Conservation (phyloP, 2,329 filamentous ascomycete species). For the Talaromyces sp. region DNA sequence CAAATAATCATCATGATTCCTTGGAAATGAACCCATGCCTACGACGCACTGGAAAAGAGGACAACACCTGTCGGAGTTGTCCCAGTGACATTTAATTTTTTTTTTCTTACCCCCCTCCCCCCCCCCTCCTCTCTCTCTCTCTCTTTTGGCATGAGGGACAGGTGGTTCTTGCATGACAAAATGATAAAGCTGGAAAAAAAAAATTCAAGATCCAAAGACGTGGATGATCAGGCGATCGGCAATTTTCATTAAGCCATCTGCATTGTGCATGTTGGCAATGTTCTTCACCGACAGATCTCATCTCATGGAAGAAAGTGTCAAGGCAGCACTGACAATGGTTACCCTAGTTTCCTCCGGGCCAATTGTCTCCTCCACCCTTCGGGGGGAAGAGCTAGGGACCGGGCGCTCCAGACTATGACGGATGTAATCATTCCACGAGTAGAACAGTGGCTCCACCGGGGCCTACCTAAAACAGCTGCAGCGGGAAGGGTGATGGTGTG, state of each 20-base stretch:
- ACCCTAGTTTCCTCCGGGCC: slow-evolving; percentile 1
- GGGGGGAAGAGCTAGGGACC: background rate
- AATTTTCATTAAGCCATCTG: slow-evolving; percentile 27
- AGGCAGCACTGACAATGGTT: slow-evolving; percentile 6
- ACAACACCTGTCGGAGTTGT: slow-evolving; percentile 18
- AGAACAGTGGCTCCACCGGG: slow-evolving; percentile 16
- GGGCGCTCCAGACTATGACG: slow-evolving; percentile 5
- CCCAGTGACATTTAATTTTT: slow-evolving; percentile 3
- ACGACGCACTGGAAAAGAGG: slow-evolving; percentile 11
- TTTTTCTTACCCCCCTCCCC: background rate
- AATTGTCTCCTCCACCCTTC: slow-evolving; percentile 5
- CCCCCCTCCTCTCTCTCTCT: background rate
- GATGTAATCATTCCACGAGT: slow-evolving; percentile 16
- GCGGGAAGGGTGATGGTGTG: slow-evolving; percentile 18
- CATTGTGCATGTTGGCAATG: slow-evolving; percentile 23
- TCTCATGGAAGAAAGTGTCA: slow-evolving; percentile 15
- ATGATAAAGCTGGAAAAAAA: too few relatives aligned
- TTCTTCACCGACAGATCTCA: slow-evolving; percentile 32
- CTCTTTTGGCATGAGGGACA: background rate
- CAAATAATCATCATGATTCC: slow-evolving; percentile 5
- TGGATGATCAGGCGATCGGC: slow-evolving; percentile 30
- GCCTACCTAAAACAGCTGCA: slow-evolving; percentile 17
- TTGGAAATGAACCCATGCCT: slow-evolving; percentile 15
- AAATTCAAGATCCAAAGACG: slow-evolving; percentile 2
- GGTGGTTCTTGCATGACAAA: slow-evolving; percentile 27